These are phyloP conservation scores for Syzygium oleosum DNA, from an alignment of 345 rosid genomes.

Conservation along the genomic window DNA sequence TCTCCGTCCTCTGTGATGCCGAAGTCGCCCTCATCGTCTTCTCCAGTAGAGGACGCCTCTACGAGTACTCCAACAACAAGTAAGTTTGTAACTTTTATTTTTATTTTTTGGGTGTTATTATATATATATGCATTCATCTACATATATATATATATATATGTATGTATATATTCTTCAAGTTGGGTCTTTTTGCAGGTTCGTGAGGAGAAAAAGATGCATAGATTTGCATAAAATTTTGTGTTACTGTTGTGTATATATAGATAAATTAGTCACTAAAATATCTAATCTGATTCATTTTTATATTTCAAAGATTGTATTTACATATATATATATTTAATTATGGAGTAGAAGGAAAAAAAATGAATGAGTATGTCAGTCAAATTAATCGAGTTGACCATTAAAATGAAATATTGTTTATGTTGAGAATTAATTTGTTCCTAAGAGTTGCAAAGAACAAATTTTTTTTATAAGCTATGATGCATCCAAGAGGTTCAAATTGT, in stretches of 20 bases:
- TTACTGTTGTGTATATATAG: neutral
- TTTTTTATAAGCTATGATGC: neutral
- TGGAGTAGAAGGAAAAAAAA: neutral
- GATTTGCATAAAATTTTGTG: neutral
- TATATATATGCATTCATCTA: neutral
- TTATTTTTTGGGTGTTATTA: neutral
- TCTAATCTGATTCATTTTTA: neutral
- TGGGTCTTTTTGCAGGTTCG: neutral
- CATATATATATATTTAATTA: neutral
- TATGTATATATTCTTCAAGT: neutral
- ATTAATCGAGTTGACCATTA: neutral
- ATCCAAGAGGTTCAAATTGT: neutral
- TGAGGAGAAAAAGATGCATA: neutral
- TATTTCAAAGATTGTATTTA: neutral
- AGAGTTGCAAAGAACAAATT: neutral
- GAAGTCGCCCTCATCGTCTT: slow-evolving; percentile 93
- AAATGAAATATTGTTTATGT: neutral
- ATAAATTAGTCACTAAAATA: neutral
- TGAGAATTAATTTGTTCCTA: neutral
- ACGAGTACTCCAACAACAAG: slow-evolving; percentile 92
- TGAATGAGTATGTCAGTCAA: neutral
- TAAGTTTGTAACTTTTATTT: slow-evolving; percentile 5
- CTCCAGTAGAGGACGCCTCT: slow-evolving; percentile 95
- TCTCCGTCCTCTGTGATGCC: slow-evolving; percentile 85
- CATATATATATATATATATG: no score